Evolutionary conservation across 306 rosid species (phyloP), one percentile per base, ranked within the genome.

Genomic region (Dalbergia cultrata): DNA sequence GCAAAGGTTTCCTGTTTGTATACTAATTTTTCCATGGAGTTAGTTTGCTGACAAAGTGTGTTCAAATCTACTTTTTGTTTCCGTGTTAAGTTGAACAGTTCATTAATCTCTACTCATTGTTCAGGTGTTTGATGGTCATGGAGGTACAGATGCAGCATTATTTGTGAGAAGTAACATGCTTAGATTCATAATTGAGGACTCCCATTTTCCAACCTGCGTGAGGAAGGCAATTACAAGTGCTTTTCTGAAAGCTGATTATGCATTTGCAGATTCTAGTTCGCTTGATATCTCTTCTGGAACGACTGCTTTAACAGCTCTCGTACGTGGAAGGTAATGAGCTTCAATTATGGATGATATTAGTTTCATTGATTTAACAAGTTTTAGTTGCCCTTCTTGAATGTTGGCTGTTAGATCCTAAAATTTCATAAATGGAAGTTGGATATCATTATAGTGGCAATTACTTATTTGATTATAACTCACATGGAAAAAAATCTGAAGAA

Each of bases 111-210:
- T 60, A 47, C 77, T 58, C 44, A 37, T 37, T 80, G 58, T 19
- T 61, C 81, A 93, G 97, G 96, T 93, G 81, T 90, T 93, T 79
- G 97, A 93, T 80, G 97, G 96, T 61, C 97, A 93, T 69, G 96
- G 97, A 70, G 97, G 97, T 66, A 84, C 81, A 45, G 94, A 93
- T 18, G 97, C 97, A 5, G 94, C 96, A 31, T 78, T 82, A 41
- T 93, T 91, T 82, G 85, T 89, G 57, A 88, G 92, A 88, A 82
- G 79, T 66, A 88, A 91, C 86, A 89, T 93, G 80, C 94, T 93
- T 54, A 89, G 79, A 68, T 91, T 89, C 80, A 89, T 89, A 34
- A 80, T 87, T 58, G 97, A 89, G 82, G 96, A 93, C 79, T 87
- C 89, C 43, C 83, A 90, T 47, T 93, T 89, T 58, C 91, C 97